Evolutionary conservation across 179 eudicot species (phyloP), one percentile per base, ranked within the genome.

Genomic region (Beta lomatogona): DNA sequence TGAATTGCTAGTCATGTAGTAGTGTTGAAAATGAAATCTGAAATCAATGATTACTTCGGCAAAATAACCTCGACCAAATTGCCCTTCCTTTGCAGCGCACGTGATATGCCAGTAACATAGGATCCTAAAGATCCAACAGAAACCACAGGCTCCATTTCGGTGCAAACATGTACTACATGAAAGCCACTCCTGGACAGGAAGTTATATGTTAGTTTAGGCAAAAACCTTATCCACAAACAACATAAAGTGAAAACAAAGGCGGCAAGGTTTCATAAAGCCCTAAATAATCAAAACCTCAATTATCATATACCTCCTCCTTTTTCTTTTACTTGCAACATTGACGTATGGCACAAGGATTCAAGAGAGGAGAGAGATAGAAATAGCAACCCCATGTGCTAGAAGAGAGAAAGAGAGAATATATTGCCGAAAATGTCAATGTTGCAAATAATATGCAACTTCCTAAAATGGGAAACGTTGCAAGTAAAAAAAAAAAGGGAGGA

Each of bases 41-140:
- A 78, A 73, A 57, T 63, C 64, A 75, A 76, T 86, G 64, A 80
- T 91, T 91, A 91, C 95, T 89, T 91, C 75, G 95, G 95, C 78
- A 91, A 85, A 76, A 91, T 89, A 85, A 91, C 93, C 86, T 91
- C 95, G 77, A 91, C 93, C 82, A 82, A 82, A 81, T 91, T 88
- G 75, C 95, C 93, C 76, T 86, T 88, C 74, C 90, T 86, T 74
- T 90, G 95, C 55, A 90, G 86, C 6, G 91, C 92, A 80, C 85
- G 79, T 70, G 92, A 91, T 88, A 91, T 45, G 71, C 90, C 91
- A 21, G 95, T 91, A 45, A 90, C 88, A 83, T 90, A 91, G 36
- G 93, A 79, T 82, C 90, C 95, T 88, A 91, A 83, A 80, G 89
- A 82, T 84, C 95, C 92, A 85, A 89, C 90, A 78, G 92, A 85